Conservation (phyloP, 495 filamentous ascomycete genomes). For the Podospora pseudopauciseta region DNA sequence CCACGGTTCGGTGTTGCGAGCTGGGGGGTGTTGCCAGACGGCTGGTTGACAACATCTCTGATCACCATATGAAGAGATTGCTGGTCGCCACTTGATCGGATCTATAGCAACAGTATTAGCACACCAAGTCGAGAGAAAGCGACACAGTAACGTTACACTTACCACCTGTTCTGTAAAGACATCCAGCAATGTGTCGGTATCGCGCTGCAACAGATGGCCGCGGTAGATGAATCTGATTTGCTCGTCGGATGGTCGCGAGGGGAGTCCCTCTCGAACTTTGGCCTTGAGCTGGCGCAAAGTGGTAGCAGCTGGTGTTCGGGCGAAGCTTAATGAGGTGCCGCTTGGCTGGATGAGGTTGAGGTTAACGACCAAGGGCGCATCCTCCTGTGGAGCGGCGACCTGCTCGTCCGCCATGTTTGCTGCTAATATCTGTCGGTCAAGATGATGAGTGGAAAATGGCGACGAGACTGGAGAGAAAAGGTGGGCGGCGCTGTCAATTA, state of each 20-base stretch:
- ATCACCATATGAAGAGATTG: slow-evolving; percentile 65
- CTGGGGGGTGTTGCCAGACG: neutral
- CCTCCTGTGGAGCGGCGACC: neutral
- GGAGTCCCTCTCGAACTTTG: slow-evolving; percentile 54
- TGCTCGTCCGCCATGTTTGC: neutral
- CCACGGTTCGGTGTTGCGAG: neutral
- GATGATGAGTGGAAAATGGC: neutral
- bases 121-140: neutral
- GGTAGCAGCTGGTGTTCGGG: slow-evolving; percentile 48
- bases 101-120: slow-evolving; percentile 32
- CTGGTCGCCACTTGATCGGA: slow-evolving; percentile 40
- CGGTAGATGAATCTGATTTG: slow-evolving; percentile 64
- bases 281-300: slow-evolving; percentile 60
- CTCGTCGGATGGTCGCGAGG: slow-evolving; percentile 50
- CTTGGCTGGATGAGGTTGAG: slow-evolving; percentile 59
- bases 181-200: slow-evolving; percentile 52
- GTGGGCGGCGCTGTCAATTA: neutral
- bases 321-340: slow-evolving; percentile 53
- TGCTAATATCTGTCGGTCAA: neutral
- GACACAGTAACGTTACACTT: neutral
- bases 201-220: slow-evolving; percentile 55
- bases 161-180: slow-evolving; percentile 42
- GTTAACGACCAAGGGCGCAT: slow-evolving; percentile 40
- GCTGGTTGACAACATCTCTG: slow-evolving; percentile 33
- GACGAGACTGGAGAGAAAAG: neutral